phyloP scores from a whole-genome alignment of 176 grass and related monocot species.

The Avena insularis region DNA sequence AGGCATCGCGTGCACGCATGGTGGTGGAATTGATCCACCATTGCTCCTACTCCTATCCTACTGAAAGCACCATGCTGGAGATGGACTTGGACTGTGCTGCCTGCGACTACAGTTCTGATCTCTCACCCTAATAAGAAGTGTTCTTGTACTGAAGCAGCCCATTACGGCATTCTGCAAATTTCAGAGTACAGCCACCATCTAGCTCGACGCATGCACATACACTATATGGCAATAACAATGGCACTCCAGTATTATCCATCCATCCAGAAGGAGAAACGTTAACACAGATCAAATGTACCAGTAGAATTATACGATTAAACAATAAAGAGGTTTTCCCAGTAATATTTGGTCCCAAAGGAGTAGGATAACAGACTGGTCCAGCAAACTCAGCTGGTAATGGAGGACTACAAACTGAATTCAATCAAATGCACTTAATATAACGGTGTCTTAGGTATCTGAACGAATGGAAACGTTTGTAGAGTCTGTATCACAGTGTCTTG shows the following conservation, averaged over 20 bases:
- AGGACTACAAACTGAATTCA: not conserved
- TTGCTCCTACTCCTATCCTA: not conserved
- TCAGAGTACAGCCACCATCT: constrained; percentile 10
- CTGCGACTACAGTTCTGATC: not conserved
- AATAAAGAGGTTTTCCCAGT: not conserved
- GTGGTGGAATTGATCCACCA: not conserved
- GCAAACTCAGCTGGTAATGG: not conserved
- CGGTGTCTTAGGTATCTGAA: not conserved
- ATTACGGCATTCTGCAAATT: not conserved
- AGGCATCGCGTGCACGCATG: not conserved
- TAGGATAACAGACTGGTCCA: too few species aligned
- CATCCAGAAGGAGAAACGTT: not conserved
- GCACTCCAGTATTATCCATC: not conserved
- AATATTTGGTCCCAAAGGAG: not conserved
- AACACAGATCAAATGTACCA: not conserved
- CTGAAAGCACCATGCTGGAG: not conserved
- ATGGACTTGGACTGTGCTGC: not conserved
- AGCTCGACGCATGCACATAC: not conserved
- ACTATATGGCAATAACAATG: not conserved
- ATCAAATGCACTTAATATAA: constrained; percentile 25
- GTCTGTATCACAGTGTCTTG: not conserved
- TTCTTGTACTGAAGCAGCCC: not conserved
- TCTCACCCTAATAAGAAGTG: not conserved
- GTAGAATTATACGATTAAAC: not conserved
- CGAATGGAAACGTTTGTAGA: not conserved